Base-by-base conservation (phyloP, 805 yeast genomes). In the Spathaspora arborariae region DNA sequence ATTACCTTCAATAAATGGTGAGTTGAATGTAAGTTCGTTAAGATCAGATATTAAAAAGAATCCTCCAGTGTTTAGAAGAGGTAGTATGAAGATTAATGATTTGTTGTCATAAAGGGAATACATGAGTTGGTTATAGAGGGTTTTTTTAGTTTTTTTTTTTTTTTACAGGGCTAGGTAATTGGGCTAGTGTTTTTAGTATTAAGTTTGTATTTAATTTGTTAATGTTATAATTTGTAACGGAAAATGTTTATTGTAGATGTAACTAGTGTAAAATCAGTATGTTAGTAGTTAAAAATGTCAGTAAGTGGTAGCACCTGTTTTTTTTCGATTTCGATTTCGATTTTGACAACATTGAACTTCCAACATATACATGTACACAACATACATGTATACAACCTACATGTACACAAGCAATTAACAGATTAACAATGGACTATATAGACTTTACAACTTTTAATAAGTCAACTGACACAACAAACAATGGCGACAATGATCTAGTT, bases 351-450 rank as follows among this genome's bases (percentile, higher is more conserved):
- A 22, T 22, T 22, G 26, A 22, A 22, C 26, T 6, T n/a, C n/a
- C n/a, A n/a, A n/a, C n/a, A n/a, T n/a, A 33, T 33, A 33, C 15
- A 33, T 8, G n/a, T n/a, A n/a, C n/a, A n/a, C n/a, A n/a, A n/a
- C n/a, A n/a, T n/a, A n/a, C n/a, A n/a, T n/a, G n/a, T n/a, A n/a
- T n/a, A 24, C 27, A 24, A 36, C 20, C 39, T 7, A 33, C 37
- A 33, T 13, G 18, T 30, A 30, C 6, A 33, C n/a, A 33, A 15
- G 2, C 11, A 21, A 24, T 9, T 24, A 35, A n/a, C 13, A 10
- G 11, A 34, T 18, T 3, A 39, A n/a, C 15, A 24, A 72, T 72
- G 77, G 77, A 72, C 54, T 72, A 69, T 48, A 60, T 72, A 27
- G 75, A 67, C 43, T 70, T 64, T 42, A 75, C 69, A 27, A 55